A percentile compares a stretch with the other conserved stretches of the same genome.
These are phyloP conservation scores for Beauveria sp. DNA, from an alignment of 2,329 filamentous ascomycete species.

Conservation along the genomic window DNA sequence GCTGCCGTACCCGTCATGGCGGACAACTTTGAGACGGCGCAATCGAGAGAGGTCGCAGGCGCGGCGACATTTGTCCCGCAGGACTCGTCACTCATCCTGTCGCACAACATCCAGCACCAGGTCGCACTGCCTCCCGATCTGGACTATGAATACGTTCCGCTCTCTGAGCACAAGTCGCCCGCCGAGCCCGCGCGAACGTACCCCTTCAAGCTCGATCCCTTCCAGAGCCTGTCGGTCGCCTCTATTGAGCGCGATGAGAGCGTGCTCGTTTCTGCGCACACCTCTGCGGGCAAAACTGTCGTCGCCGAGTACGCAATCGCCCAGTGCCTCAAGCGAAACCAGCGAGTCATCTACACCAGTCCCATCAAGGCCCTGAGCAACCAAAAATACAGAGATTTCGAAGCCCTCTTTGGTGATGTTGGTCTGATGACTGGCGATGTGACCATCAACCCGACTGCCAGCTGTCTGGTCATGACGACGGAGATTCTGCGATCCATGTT, in stretches of 20 bases:
- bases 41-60: constrained; percentile 82
- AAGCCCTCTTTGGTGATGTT: constrained; percentile 90
- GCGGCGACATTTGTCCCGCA: constrained; percentile 60
- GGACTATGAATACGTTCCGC: constrained; percentile 90
- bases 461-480: constrained; percentile 97
- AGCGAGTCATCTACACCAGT: constrained; percentile 97
- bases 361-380: constrained; percentile 98
- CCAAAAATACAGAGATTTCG: constrained; percentile 96
- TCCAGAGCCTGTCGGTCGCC: constrained; percentile 88
- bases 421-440: constrained; percentile 98
- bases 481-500: constrained; percentile 98
- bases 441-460: constrained; percentile 97
- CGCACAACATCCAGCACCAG: constrained; percentile 97
- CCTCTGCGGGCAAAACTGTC: constrained; percentile 95
- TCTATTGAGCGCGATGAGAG: constrained; percentile 96
- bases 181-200: constrained; percentile 76
- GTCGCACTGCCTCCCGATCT: constrained; percentile 89
- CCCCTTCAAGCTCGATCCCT: constrained; percentile 90
- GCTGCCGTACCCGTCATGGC: constrained; percentile 71
- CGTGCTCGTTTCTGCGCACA: constrained; percentile 93
- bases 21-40: constrained; percentile 89
- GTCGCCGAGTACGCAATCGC: constrained; percentile 98
- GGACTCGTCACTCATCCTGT: constrained; percentile 71
- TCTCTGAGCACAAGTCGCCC: constrained; percentile 88
- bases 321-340: constrained; percentile 93